Evolutionary conservation across 2,329 filamentous ascomycete genomes (phyloP), one percentile per base, ranked within the genome.

Genomic region (Neospermospora avenae): DNA sequence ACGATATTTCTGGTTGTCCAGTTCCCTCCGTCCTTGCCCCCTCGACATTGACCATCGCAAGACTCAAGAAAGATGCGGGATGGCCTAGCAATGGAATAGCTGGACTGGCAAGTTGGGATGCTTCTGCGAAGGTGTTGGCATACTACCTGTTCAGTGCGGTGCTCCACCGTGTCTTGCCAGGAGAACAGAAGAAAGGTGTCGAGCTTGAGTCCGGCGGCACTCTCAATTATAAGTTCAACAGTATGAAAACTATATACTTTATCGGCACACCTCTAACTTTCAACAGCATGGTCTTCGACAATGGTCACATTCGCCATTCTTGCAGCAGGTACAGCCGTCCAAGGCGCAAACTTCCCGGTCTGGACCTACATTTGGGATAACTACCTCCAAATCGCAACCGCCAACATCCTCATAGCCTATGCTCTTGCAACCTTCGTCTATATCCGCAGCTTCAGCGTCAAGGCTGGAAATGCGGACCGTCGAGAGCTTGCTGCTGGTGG

Each of bases 281-380:
- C 3, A 41, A 28, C 66, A 93, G 90, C 91, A 10, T 88, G 95
- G 74, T 78, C 80, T 65, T 91, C 90, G n/a, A 87, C 87, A 62
- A 75, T 91, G 58, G 80, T 89, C 64, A 93, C 88, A 54, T 78
- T 96, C 46, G 80, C 81, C n/a, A 78, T 88, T 5, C 83, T 87
- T 55, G 85, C 85, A 35, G 87, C 87, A 8, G 93, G 92, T 52
- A 96, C 92, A 3, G 75, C 86, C 41, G 76, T 86, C 3, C 84
- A 93, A 68, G 93, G 93, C 59, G 85, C 91, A 55, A 82, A 93
- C 20, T 97, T 96, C 70, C 82, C 85, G 8, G 83, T 97, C 55
- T 99, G 93, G 93, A 90, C 88, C 25, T 98, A 92, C 76, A 91
- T 98, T 71, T 88, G 89, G 78, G 87, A 96, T 72, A 93, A 98